These are phyloP conservation scores for Ustilago nuda DNA, from an alignment of 1,284 basidiomycete species.

Conservation along the genomic window DNA sequence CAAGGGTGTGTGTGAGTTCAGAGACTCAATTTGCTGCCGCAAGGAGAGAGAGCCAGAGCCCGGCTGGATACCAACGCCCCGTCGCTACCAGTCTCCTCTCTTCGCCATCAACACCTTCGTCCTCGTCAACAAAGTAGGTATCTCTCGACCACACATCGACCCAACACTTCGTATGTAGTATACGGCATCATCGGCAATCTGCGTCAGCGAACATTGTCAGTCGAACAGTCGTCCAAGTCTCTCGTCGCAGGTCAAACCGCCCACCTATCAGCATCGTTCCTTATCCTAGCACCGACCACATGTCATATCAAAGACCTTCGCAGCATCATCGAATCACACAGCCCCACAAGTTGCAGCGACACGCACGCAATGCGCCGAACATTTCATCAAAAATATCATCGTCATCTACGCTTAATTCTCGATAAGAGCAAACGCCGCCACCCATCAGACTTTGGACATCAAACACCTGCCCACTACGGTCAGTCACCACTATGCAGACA, in stretches of 20 bases:
- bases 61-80: constrained; percentile 25
- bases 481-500: background rate
- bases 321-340: background rate
- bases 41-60: background rate
- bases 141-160: constrained; percentile 13
- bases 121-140: constrained; percentile 47
- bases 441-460: background rate
- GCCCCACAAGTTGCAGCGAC: background rate
- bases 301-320: background rate
- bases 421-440: background rate
- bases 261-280: background rate
- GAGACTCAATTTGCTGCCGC: background rate
- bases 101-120: constrained; percentile 50
- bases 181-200: constrained; percentile 16
- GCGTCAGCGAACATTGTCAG: background rate
- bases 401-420: background rate
- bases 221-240: constrained; percentile 1
- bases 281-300: background rate
- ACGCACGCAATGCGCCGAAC: background rate
- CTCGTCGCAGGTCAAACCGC: constrained; percentile 9
- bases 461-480: too few relatives aligned
- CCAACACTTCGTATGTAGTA: constrained; percentile 16
- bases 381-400: background rate
- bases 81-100: constrained; percentile 26
- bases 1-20: background rate